Percentiles rank a stretch among this genome's conserved stretches.
Evolutionary conservation across 805 yeast species (phyloP).

Genomic region (Lipomyces lipofer): DNA sequence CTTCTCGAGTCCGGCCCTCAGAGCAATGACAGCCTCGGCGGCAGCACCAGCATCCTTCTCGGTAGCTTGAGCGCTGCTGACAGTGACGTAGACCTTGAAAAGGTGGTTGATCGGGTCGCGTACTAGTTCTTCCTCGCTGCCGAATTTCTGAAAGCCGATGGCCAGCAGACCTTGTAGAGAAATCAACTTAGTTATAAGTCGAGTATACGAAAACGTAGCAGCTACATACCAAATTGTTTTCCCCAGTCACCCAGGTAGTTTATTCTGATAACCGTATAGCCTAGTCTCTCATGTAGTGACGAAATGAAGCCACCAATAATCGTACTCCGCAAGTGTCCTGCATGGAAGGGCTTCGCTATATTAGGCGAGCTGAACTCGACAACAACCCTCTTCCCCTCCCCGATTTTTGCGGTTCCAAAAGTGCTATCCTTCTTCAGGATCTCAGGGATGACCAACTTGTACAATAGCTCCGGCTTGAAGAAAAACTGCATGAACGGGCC

Average conservation of each 20-base stretch:
- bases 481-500: conserved; percentile 92
- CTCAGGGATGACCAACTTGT: conserved; percentile 68
- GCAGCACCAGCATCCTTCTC: conserved; percentile 57
- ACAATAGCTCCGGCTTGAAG: conserved; percentile 66
- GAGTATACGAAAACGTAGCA: background rate
- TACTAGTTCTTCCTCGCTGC: conserved; percentile 68
- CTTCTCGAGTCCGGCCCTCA: conserved; percentile 12
- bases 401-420: conserved; percentile 77
- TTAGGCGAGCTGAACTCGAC: conserved; percentile 97
- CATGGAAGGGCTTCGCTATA: conserved; percentile 99
- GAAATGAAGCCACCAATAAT: conserved; percentile 95
- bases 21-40: conserved; percentile 50
- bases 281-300: conserved; percentile 83
- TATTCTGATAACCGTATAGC: conserved; percentile 89
- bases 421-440: conserved; percentile 51
- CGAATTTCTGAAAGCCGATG: conserved; percentile 85
- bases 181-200: conserved; percentile 12
- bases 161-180: conserved; percentile 57
- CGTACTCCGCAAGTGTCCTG: conserved; percentile 97
- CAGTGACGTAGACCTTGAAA: conserved; percentile 87
- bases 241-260: conserved; percentile 99
- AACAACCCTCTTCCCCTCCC: conserved; percentile 65
- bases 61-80: conserved; percentile 71
- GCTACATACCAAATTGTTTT: conserved; percentile 78
- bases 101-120: conserved; percentile 89